A percentile compares a stretch with the other conserved stretches of the same genome.
phyloP scores from a whole-genome alignment of 1,284 basidiomycete species.

The Melampsora americana region DNA sequence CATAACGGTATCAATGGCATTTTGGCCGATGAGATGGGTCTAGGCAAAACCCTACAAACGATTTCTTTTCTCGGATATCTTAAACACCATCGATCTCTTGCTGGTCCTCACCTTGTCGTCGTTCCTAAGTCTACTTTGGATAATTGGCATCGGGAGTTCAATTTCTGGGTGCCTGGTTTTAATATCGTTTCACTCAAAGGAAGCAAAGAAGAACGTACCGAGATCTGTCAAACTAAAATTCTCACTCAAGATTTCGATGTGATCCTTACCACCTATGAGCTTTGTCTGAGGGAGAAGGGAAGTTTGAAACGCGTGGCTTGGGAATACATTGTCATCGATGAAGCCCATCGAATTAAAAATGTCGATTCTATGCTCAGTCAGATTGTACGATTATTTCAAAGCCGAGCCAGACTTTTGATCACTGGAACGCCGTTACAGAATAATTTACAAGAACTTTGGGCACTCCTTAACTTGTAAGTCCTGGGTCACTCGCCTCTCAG shows the following conservation, averaged over 20 bases:
- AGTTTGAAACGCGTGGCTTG: constrained; percentile 91
- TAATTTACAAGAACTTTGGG: constrained; percentile 94
- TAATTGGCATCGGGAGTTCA: constrained; percentile 94
- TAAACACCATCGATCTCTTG: constrained; percentile 72
- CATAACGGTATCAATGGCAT: constrained; percentile 92
- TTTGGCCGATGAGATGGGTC: constrained; percentile 87
- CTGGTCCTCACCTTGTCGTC: constrained; percentile 86
- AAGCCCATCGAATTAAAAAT: constrained; percentile 99
- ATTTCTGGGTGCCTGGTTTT: constrained; percentile 87
- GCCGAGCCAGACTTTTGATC: constrained; percentile 83
- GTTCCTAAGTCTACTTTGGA: constrained; percentile 97
- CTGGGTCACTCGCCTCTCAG: constrained; percentile 51
- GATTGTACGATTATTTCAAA: constrained; percentile 87
- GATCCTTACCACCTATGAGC: constrained; percentile 94
- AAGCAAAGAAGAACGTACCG: constrained; percentile 79
- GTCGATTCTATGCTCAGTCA: constrained; percentile 93
- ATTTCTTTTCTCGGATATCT: constrained; percentile 96
- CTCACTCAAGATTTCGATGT: constrained; percentile 89
- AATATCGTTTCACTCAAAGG: constrained; percentile 78
- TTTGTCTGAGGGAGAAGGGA: constrained; percentile 90
- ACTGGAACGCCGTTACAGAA: constrained; percentile 98
- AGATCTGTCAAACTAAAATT: constrained; percentile 73
- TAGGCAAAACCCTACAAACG: constrained; percentile 93
- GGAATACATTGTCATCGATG: constrained; percentile 98
- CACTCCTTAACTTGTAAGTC: constrained; percentile 75